Evolutionary conservation across 495 filamentous ascomycete species (phyloP).

Genomic region (Aspergillus haitiensis): DNA sequence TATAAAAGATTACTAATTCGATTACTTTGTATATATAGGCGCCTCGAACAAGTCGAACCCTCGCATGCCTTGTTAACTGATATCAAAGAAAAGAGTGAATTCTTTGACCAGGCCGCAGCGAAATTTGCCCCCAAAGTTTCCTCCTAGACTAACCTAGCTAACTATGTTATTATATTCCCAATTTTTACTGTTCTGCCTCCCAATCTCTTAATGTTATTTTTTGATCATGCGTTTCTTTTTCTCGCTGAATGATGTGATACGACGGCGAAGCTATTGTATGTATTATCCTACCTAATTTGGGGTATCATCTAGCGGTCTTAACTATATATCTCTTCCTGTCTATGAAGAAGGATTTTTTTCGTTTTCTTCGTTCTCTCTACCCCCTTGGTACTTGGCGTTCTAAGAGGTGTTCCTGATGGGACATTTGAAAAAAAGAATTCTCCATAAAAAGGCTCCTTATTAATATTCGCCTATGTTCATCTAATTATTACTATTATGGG

Average conservation of each 20-base stretch:
- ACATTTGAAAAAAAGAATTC: not conserved
- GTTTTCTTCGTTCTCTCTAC: not conserved
- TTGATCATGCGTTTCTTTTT: slow-evolving; percentile 5
- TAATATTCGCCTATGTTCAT: not conserved
- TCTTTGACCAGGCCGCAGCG: slow-evolving; percentile 76
- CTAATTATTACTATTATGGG: not conserved
- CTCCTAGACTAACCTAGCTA: slow-evolving; percentile 39
- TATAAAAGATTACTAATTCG: slow-evolving; percentile 22
- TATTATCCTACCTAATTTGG: slow-evolving; percentile 13
- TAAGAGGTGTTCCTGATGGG: not conserved
- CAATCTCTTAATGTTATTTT: slow-evolving; percentile 8
- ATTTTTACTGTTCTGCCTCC: slow-evolving; percentile 19
- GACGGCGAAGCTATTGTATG: slow-evolving; percentile 16
- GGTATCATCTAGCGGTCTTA: slow-evolving; percentile 22
- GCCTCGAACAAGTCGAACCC: slow-evolving; percentile 56
- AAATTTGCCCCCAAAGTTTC: slow-evolving; percentile 76
- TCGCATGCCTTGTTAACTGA: slow-evolving; percentile 67
- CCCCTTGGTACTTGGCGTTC: not conserved
- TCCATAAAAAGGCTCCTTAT: not conserved
- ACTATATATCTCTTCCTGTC: slow-evolving; percentile 9
- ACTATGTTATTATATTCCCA: not conserved
- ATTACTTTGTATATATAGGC: slow-evolving; percentile 36
- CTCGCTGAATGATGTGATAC: slow-evolving; percentile 21
- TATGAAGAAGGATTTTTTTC: not conserved
- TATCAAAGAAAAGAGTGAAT: slow-evolving; percentile 69